Evolutionary conservation across 2,329 filamentous ascomycete species (phyloP), one percentile per base, ranked within the genome.

Genomic region (Zymoseptoria tritici): DNA sequence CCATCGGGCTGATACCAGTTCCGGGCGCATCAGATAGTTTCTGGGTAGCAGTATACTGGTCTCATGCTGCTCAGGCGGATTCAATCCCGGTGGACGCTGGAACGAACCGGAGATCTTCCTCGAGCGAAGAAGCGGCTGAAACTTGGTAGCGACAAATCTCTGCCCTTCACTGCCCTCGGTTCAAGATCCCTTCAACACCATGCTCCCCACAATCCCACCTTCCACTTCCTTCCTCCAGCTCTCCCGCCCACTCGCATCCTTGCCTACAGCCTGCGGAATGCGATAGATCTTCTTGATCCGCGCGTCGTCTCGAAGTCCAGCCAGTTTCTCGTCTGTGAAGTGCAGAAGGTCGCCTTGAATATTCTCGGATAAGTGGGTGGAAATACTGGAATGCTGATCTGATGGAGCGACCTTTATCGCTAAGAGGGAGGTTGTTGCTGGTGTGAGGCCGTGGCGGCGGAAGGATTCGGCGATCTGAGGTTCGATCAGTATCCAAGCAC

Each of bases 211-310:
- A 4, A 93, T 79, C 50, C 89, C 79, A 57, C 83, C 79, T 71
- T 95, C 90, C 5, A 46, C 36, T 46, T 46, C 36, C 13, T 9
- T 5, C 36, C 16, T 46, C 36, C 36, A 46, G 36, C 36, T 46
- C 36, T 46, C 36, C 36, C 36, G 2, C 16, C 13, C 36, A 6
- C 36, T 46, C 51, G 89, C 78, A 68, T 88, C 83, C 36, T 57
- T 63, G 7, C 61, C 65, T 58, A 64, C 60, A 11, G 49, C 36
- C 19, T 59, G 59, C n/a, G 55, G 16, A 29, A 97, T 76, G 73
- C 96, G 96, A 76, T 97, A 97, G 63, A 90, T 85, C 76, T 96
- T 97, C 70, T 84, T 85, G 31, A 97, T 83, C 70, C 85, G 87
- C 21, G 78, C 72, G 67, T 88, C 73, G 71, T 96, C 90, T 1